A percentile compares a stretch with the other conserved stretches of the same genome.
Evolutionary conservation across 2,329 filamentous ascomycete species (phyloP).

Genomic region (Penicillium carneum): DNA sequence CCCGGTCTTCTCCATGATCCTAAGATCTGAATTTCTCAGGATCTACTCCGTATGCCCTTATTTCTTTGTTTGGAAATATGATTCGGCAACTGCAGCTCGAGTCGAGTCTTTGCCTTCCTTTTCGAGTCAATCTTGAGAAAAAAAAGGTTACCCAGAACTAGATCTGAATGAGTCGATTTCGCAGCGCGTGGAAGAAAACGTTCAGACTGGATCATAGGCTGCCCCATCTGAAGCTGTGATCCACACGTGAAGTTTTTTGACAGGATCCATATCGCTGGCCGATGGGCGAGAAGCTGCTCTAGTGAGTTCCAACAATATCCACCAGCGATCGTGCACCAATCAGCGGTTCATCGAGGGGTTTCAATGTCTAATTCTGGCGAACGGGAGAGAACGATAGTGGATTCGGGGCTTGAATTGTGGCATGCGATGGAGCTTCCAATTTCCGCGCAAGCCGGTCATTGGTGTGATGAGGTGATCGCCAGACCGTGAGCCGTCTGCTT

Average conservation of each 20-base stretch:
- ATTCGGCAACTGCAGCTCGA: constrained; percentile 1
- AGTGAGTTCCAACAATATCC: constrained; percentile 6
- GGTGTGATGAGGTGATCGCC: constrained; percentile 36
- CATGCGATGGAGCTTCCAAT: constrained; percentile 33
- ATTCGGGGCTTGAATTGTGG: constrained; percentile 20
- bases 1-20: constrained; percentile 35
- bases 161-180: constrained; percentile 9
- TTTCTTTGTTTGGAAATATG: constrained; percentile 13
- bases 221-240: constrained; percentile 16
- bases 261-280: constrained; percentile 10
- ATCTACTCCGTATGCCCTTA: constrained; percentile 17
- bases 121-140: background rate
- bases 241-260: constrained; percentile 27
- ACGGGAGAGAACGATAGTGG: constrained; percentile 10
- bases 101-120: constrained; percentile 1
- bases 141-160: too few species aligned
- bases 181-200: constrained; percentile 22
- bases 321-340: constrained; percentile 9
- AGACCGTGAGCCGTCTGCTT: constrained; percentile 25
- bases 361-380: background rate
- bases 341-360: background rate
- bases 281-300: constrained; percentile 7
- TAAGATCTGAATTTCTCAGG: constrained; percentile 32
- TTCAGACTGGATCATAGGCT: constrained; percentile 28
- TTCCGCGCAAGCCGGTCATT: constrained; percentile 30